phyloP scores from a whole-genome alignment of 176 grass and related monocot genomes.

The Dendrocalamus sinicus region DNA sequence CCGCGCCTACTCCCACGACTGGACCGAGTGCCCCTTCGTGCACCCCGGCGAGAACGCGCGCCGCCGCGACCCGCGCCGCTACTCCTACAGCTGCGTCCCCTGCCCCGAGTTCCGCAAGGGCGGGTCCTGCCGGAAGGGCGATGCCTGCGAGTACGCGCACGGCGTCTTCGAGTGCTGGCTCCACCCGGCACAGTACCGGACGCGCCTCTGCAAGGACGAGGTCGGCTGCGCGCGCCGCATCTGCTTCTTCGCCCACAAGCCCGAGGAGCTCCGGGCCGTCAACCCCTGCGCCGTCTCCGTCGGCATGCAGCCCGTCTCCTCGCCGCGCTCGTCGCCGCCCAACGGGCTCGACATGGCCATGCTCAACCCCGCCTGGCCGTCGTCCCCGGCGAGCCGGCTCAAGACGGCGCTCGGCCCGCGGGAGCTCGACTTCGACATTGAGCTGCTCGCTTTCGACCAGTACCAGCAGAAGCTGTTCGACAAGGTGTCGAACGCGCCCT shows the following conservation, averaged over 20 bases:
- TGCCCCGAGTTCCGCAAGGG: constrained; percentile 97
- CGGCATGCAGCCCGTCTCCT: constrained; percentile 54
- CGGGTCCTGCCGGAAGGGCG: constrained; percentile 71
- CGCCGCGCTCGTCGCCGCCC: constrained; percentile 54
- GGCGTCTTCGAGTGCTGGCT: constrained; percentile 95
- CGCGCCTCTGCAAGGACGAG: constrained; percentile 80
- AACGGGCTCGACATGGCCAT: constrained; percentile 66
- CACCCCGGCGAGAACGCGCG: constrained; percentile 98
- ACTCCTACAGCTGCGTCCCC: constrained; percentile 90
- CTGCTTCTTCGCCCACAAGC: constrained; percentile 92
- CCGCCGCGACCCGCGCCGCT: constrained; percentile 87
- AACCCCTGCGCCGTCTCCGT: constrained; percentile 74
- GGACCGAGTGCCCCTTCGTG: constrained; percentile 99
- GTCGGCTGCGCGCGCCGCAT: constrained; percentile 70
- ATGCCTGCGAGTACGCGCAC: constrained; percentile 86
- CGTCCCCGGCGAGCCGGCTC: constrained; percentile 58
- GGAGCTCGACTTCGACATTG: constrained; percentile 74
- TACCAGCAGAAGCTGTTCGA: constrained; percentile 92
- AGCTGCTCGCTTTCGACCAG: constrained; percentile 76
- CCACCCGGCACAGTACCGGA: constrained; percentile 89
- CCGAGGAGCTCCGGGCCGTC: constrained; percentile 82
- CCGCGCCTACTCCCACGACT: constrained; percentile 96
- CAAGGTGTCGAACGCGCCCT: constrained; percentile 57
- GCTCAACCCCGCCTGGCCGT: constrained; percentile 57
- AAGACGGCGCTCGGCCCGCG: constrained; percentile 67